These are phyloP conservation scores for Kluyveromyces siamensis DNA, from an alignment of 805 yeast genomes.

Conservation along the genomic window DNA sequence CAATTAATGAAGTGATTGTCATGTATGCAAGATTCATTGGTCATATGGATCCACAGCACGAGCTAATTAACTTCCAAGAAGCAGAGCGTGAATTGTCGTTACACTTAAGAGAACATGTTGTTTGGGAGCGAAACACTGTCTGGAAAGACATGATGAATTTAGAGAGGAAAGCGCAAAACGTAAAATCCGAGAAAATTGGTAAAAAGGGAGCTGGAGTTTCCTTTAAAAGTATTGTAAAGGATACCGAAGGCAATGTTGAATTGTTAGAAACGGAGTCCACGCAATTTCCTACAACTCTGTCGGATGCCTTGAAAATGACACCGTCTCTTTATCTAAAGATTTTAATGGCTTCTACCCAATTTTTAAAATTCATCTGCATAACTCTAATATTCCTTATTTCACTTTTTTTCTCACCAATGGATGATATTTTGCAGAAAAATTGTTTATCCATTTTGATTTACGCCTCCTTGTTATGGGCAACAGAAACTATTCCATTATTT, in stretches of 20 bases:
- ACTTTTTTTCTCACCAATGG: constrained; percentile 45
- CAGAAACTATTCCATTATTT: constrained; percentile 86
- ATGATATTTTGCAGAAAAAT: constrained; percentile 54
- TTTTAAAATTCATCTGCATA: constrained; percentile 41
- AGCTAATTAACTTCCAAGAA: constrained; percentile 18
- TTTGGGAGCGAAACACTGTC: constrained; percentile 95
- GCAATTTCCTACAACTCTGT: constrained; percentile 14
- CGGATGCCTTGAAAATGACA: constrained; percentile 11
- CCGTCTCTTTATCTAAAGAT: constrained; percentile 10
- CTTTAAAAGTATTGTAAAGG: constrained; percentile 2
- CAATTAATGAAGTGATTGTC: constrained; percentile 43
- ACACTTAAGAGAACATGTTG: constrained; percentile 81
- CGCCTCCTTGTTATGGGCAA: constrained; percentile 89
- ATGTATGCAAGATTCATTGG: constrained; percentile 48
- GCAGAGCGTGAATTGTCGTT: constrained; percentile 44
- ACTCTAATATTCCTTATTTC: constrained; percentile 37
- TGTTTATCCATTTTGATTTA: constrained; percentile 78
- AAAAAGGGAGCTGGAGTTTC: constrained; percentile 1
- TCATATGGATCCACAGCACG: constrained; percentile 22
- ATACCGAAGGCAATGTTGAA: constrained; percentile 13
- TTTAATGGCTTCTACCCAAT: constrained; percentile 23
- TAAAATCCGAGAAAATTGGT: constrained; percentile 32
- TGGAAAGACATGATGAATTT: constrained; percentile 95
- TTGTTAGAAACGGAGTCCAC: constrained; percentile 17
- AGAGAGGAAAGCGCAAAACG: constrained; percentile 79